Evolutionary conservation across 768 basidiomycete genomes (phyloP).

Genomic region (Termitomyces heimii): DNA sequence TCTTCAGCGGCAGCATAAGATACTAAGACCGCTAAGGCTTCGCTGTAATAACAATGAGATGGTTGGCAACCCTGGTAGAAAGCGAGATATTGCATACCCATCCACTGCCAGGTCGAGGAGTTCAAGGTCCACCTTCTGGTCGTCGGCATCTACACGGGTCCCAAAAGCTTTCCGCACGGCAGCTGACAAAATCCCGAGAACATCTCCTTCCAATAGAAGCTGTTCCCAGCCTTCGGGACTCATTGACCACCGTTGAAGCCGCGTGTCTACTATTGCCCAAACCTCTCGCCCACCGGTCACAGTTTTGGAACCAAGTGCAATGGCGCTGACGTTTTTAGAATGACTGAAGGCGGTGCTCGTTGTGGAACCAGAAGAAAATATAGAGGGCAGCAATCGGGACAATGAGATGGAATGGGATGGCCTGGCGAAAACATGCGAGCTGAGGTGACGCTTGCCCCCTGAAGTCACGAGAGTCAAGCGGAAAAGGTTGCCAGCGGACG

Average conservation of each 20-base stretch:
- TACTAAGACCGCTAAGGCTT: slow-evolving; percentile 54
- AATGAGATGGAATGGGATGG: slow-evolving; percentile 39
- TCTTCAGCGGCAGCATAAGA: slow-evolving; percentile 62
- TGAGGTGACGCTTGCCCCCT: slow-evolving; percentile 62
- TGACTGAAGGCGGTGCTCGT: slow-evolving; percentile 33
- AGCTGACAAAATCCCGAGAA: slow-evolving; percentile 40
- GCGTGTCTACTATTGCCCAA: slow-evolving; percentile 64
- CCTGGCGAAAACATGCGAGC: slow-evolving; percentile 54
- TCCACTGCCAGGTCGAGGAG: slow-evolving; percentile 64
- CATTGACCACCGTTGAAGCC: slow-evolving; percentile 68
- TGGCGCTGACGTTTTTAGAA: slow-evolving; percentile 58
- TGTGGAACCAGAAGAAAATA: slow-evolving; percentile 36
- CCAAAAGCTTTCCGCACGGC: slow-evolving; percentile 41
- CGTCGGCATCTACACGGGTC: slow-evolving; percentile 27
- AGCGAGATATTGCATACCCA: slow-evolving; percentile 27
- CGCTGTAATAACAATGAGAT: slow-evolving; percentile 22
- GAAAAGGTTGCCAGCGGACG: slow-evolving; percentile 61
- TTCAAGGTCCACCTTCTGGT: slow-evolving; percentile 61
- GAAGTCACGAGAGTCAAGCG: slow-evolving; percentile 59
- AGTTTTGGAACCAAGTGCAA: slow-evolving; percentile 43
- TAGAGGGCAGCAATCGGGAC: slow-evolving; percentile 35
- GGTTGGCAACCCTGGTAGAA: not conserved
- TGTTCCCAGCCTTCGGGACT: slow-evolving; percentile 69
- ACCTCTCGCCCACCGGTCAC: slow-evolving; percentile 44
- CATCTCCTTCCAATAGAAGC: slow-evolving; percentile 47